Evolutionary conservation across 2,329 filamentous ascomycete genomes (phyloP).

Genomic region (Immersiporthe knoxdaviesiana): DNA sequence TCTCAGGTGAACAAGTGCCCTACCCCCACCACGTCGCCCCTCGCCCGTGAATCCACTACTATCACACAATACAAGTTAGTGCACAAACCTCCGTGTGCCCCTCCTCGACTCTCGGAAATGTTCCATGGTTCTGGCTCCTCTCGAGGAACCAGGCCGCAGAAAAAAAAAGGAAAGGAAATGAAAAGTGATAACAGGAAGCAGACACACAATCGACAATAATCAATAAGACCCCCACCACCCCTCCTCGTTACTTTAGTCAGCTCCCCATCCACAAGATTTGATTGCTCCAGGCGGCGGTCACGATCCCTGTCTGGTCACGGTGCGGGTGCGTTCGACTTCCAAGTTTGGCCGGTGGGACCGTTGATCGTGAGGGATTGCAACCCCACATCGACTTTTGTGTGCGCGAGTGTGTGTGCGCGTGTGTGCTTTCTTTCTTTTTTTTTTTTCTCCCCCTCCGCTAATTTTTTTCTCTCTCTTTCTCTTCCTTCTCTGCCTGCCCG

Average conservation of each 20-base stretch:
- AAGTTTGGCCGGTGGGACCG: slow-evolving; percentile 25
- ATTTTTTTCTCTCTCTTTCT: slow-evolving; percentile 3
- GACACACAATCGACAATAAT: neutral
- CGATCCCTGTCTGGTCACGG: slow-evolving; percentile 26
- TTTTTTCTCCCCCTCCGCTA: neutral
- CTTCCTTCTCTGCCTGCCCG: neutral
- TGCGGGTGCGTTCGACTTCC: slow-evolving; percentile 21
- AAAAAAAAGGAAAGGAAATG: no score
- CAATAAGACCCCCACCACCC: neutral
- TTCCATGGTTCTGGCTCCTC: neutral
- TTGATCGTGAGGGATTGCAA: slow-evolving; percentile 26
- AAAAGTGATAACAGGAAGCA: neutral
- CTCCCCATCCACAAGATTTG: slow-evolving; percentile 1
- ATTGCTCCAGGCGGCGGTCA: slow-evolving; percentile 28
- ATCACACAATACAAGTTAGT: neutral
- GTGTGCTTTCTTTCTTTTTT: neutral
- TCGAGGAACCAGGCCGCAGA: neutral
- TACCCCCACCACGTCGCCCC: no score
- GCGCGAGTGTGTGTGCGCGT: neutral
- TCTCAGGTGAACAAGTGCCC: neutral
- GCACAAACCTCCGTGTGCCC: neutral
- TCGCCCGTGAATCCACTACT: neutral
- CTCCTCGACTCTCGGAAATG: neutral
- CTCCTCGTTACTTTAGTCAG: slow-evolving; percentile 15
- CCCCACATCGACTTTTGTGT: slow-evolving; percentile 23